Percentiles rank a stretch among this genome's conserved stretches.
Conservation (phyloP, 331 rosid genomes). For the Dryas integrifolia region DNA sequence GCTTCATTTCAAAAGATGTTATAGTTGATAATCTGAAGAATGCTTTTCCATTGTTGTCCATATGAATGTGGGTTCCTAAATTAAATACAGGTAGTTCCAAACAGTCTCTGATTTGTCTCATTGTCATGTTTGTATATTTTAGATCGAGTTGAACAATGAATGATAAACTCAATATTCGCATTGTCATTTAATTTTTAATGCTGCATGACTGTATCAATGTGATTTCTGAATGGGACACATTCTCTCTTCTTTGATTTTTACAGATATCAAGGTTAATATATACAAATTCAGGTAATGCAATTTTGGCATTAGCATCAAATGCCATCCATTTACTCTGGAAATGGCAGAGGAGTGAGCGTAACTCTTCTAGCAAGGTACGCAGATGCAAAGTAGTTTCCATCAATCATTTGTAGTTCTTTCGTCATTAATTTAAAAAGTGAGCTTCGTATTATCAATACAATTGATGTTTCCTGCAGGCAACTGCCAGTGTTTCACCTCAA, state of each 20-base stretch:
- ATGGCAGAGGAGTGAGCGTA: slow-evolving; percentile 89
- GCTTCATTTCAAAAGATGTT: too few relatives aligned
- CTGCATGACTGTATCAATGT: background rate
- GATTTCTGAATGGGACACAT: background rate
- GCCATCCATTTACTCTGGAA: slow-evolving; percentile 96
- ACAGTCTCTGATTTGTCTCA: background rate
- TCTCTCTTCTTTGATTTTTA: slow-evolving; percentile 28
- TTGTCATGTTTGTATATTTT: background rate
- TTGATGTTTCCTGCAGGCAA: slow-evolving; percentile 56
- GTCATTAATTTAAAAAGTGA: background rate
- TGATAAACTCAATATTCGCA: background rate
- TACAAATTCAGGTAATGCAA: slow-evolving; percentile 89
- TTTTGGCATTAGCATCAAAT: slow-evolving; percentile 91
- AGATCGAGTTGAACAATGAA: background rate
- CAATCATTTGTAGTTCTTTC: slow-evolving; percentile 13
- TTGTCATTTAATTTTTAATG: background rate
- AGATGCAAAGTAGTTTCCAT: slow-evolving; percentile 21
- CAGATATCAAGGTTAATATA: slow-evolving; percentile 96
- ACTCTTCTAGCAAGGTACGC: slow-evolving; percentile 69
- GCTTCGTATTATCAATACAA: slow-evolving; percentile 17
- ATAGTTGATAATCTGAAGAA: background rate
- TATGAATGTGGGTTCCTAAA: background rate
- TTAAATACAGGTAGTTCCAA: slow-evolving; percentile 1
- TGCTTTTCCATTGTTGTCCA: background rate
- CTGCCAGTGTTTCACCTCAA: slow-evolving; percentile 68